Evolutionary conservation across 2,329 filamentous ascomycete genomes (phyloP).

Genomic region (Fusarium secorum): DNA sequence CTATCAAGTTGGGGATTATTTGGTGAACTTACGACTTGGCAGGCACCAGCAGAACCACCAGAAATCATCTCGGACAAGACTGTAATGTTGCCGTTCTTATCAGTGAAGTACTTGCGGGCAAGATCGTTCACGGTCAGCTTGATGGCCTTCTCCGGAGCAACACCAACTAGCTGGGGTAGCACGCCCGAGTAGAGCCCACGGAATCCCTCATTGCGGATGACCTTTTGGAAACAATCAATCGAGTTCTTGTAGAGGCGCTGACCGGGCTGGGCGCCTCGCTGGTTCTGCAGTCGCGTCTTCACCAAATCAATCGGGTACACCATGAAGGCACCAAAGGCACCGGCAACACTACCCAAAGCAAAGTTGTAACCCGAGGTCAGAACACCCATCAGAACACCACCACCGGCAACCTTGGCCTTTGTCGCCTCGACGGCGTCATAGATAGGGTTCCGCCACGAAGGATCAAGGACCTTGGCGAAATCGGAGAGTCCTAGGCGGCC

Average conservation of each 20-base stretch:
- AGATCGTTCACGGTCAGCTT: slow-evolving; percentile 98
- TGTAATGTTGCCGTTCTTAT: slow-evolving; percentile 78
- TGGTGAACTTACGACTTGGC: slow-evolving; percentile 84
- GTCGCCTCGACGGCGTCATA: slow-evolving; percentile 60
- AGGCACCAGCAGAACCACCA: slow-evolving; percentile 88
- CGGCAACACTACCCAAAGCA: slow-evolving; percentile 84
- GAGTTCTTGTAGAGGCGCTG: slow-evolving; percentile 97
- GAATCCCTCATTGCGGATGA: slow-evolving; percentile 90
- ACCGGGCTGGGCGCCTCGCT: slow-evolving; percentile 82
- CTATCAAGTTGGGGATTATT: background rate
- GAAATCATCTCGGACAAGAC: slow-evolving; percentile 79
- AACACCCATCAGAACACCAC: slow-evolving; percentile 65
- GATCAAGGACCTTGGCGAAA: slow-evolving; percentile 94
- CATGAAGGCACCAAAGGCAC: slow-evolving; percentile 98
- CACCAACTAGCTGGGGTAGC: slow-evolving; percentile 91
- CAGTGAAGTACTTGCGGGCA: slow-evolving; percentile 77
- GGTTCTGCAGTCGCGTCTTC: slow-evolving; percentile 98
- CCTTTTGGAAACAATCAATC: slow-evolving; percentile 91
- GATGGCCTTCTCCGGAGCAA: slow-evolving; percentile 99
- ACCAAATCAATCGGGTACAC: slow-evolving; percentile 99
- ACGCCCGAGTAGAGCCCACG: slow-evolving; percentile 93
- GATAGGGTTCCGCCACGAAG: slow-evolving; percentile 79
- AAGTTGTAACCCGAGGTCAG: slow-evolving; percentile 86
- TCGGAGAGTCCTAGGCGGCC: slow-evolving; percentile 82
- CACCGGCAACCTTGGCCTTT: slow-evolving; percentile 45